Evolutionary conservation across 176 grass and related monocot genomes (phyloP), one percentile per base, ranked within the genome.

Genomic region (Triticum urartu): DNA sequence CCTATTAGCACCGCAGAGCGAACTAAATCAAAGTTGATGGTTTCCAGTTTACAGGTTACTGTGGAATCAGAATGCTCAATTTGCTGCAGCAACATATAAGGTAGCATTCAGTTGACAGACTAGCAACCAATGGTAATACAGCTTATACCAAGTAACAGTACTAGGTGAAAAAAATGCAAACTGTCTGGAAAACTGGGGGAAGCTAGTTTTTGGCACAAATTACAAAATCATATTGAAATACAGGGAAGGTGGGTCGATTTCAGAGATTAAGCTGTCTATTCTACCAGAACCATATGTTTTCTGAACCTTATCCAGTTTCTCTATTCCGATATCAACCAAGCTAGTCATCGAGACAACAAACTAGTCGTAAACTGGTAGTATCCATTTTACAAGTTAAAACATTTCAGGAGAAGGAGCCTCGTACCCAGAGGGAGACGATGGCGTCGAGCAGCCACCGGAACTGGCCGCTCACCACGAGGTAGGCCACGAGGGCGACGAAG

Each of bases 401-500:
- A 43, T 72, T 33, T 56, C n/a, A 26, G 83, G 14, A 72, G 52
- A 79, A 77, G 84, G 81, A 77, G 59, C 12, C 26, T 90, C 87
- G 52, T 95, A 98, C 95, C 93, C 93, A 98, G 73, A 98, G 91
- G 56, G 95, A 98, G 83, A 98, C 74, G 85, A 98, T 94, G 88
- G 95, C 86, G 84, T 95, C 93, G 54, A 98, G 82, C 45, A 98
- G 85, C 95, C 95, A 98, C 54, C 91, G 86, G 65, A 98, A 84
- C 83, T 98, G 91, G 54, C 95, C 95, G 30, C 91, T 98, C 69
- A 92, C 83, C 36, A 89, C 94, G 35, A 98, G 91, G 89, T 88
- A 98, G 36, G 90, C 92, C 68, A 95, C 28, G 25, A 94, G 78
- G 72, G 91, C 89, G 73, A 92, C 91, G 71, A 98, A 92, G 85